Percentiles rank a stretch among this genome's conserved stretches.
phyloP scores from a whole-genome alignment of 805 yeast genomes.

The Cyberlindnera xylosilytica region DNA sequence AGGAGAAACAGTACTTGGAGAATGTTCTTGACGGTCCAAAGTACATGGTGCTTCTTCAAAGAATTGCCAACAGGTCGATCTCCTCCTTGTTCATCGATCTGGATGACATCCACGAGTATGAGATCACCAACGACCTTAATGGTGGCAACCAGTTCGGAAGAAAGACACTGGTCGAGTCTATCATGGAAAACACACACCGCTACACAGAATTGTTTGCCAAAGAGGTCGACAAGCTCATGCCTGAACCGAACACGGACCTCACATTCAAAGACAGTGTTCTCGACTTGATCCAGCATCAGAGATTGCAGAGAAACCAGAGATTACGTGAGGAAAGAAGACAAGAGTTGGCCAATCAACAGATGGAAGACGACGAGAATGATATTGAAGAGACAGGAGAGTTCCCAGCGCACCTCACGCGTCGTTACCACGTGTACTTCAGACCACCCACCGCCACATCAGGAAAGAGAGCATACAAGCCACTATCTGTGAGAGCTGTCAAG shows the following conservation, averaged over 20 bases:
- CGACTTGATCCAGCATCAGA: slow-evolving; percentile 89
- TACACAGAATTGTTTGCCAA: slow-evolving; percentile 74
- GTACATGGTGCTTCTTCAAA: slow-evolving; percentile 70
- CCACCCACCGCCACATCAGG: slow-evolving; percentile 53
- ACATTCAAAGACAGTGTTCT: slow-evolving; percentile 83
- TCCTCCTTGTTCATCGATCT: slow-evolving; percentile 70
- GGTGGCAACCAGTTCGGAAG: slow-evolving; percentile 23
- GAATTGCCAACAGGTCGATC: slow-evolving; percentile 79
- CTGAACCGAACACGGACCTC: slow-evolving; percentile 79
- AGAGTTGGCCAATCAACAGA: slow-evolving; percentile 46
- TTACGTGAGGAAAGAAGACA: slow-evolving; percentile 64
- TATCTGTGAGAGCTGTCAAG: slow-evolving; percentile 87
- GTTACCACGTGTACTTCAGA: slow-evolving; percentile 82
- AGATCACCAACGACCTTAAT: slow-evolving; percentile 39
- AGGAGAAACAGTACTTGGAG: slow-evolving; percentile 24
- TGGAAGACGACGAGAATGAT: slow-evolving; percentile 27
- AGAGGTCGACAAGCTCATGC: slow-evolving; percentile 79
- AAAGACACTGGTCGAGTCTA: slow-evolving; percentile 50
- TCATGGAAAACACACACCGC: slow-evolving; percentile 72
- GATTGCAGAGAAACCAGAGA: slow-evolving; percentile 78
- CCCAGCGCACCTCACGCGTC: slow-evolving; percentile 82
- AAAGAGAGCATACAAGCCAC: slow-evolving; percentile 41
- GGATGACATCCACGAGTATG: slow-evolving; percentile 78
- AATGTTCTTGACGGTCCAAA: slow-evolving; percentile 51
- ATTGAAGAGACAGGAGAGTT: slow-evolving; percentile 46